Base-by-base conservation (phyloP, 306 rosid genomes). In the Acmispon strigosus region DNA sequence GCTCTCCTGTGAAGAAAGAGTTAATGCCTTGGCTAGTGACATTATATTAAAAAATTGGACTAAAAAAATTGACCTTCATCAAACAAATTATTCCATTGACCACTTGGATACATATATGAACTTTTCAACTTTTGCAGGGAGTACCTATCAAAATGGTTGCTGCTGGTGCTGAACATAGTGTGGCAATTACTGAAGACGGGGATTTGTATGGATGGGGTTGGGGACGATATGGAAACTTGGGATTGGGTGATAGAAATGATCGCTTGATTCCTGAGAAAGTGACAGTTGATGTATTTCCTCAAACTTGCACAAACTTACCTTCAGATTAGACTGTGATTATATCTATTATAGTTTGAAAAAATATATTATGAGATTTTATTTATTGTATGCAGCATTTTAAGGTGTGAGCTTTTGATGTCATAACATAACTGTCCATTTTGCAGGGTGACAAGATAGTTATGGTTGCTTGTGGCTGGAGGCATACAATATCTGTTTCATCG, bases 381-480 rank as follows among this genome's bases (percentile, higher is more conserved):
- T 24, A 12, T 15, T 53, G 49, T 44, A 32, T 69, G 72, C 10
- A 65, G 10, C 22, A 51, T 64, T 47, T 45, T 14, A 7, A 13
- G 72, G 14, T 72, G 47, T 51, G 62, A 48, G 62, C 42, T 72
- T 75, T 1, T 34, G 50, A 48, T 76, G 44, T 57, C 13, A 51
- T 59, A 59, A 53, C 13, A 51, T 59, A 59, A 53, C 5, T 58
- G 54, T 44, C n/a, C 16, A 14, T 55, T 69, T 76, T 84, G 65
- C 81, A 90, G 96, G 87, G 83, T 64, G 87, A 83, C 66, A 93
- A 83, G 83, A 90, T 93, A 85, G 81, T 69, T 55, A 78, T 78
- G 85, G 97, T 93, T 85, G 96, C 97, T 19, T 93, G 98, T 82
- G 98, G 98, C 49, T 93, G 98, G 98, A 74, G 98, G 84, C 98